These are phyloP conservation scores for Diaporthe aspalathi DNA, from an alignment of 2,329 filamentous ascomycete genomes.

Conservation along the genomic window DNA sequence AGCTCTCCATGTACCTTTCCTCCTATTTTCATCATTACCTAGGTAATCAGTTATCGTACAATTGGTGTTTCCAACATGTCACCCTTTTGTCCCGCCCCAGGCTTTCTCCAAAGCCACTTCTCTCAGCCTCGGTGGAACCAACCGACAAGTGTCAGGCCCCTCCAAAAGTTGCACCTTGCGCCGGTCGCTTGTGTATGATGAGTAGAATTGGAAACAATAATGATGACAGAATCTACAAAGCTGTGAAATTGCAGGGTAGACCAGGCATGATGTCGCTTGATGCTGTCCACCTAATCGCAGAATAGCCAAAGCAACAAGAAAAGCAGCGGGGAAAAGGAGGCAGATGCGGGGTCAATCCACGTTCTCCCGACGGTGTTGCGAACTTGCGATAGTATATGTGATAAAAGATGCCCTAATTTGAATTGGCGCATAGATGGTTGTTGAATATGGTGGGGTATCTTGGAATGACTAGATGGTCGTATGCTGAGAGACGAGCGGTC, in stretches of 20 bases:
- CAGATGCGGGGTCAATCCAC: not conserved
- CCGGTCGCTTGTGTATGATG: constrained; percentile 36
- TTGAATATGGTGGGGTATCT: constrained; percentile 16
- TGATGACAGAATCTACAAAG: not conserved
- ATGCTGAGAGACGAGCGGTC: not conserved
- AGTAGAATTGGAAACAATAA: constrained; percentile 1
- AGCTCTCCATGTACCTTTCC: not conserved
- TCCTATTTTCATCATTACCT: constrained; percentile 7
- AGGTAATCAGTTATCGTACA: constrained; percentile 23
- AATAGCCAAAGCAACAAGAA: not conserved
- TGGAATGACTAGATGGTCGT: constrained; percentile 17
- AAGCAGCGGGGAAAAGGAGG: not conserved
- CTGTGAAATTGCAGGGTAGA: not conserved
- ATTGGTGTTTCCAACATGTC: not conserved
- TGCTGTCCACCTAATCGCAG: not conserved
- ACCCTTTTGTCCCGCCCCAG: not conserved
- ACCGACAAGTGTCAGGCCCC: not conserved
- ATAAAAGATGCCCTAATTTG: not conserved
- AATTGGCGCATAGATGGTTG: constrained; percentile 2
- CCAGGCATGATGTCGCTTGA: constrained; percentile 14
- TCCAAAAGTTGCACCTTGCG: constrained; percentile 32
- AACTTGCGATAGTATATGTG: not conserved
- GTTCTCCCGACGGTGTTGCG: not conserved
- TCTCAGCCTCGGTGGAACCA: not conserved
- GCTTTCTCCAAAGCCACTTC: not conserved